Conservation (phyloP, 192 early-diverging fungal species). For the Obelidium mucronatum region DNA sequence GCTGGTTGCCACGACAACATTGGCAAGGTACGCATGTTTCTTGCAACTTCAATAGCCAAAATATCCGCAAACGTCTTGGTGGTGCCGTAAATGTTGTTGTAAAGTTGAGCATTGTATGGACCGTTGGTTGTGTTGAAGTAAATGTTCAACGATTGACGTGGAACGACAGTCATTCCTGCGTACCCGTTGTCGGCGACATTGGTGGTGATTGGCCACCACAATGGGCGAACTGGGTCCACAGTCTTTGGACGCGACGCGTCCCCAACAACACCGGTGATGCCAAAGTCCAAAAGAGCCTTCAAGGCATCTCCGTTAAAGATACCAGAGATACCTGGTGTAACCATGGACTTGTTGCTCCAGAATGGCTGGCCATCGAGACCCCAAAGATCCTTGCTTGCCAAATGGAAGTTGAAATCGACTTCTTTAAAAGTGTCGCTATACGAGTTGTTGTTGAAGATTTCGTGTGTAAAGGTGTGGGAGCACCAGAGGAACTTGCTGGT, state of each 20-base stretch:
- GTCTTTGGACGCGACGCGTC: conserved; percentile 42
- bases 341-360: too few relatives aligned
- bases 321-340: too few relatives aligned
- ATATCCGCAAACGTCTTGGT: conserved; percentile 6
- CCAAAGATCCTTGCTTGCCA: background rate
- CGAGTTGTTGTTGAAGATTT: too few relatives aligned
- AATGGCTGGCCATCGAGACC: background rate
- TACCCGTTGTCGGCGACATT: conserved; percentile 49
- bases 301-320: conserved; percentile 55
- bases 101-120: conserved; percentile 10
- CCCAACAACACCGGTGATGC: too few relatives aligned
- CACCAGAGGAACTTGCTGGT: too few relatives aligned
- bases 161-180: conserved; percentile 49
- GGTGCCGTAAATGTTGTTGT: conserved; percentile 33
- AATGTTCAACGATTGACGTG: conserved; percentile 49
- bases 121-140: conserved; percentile 47
- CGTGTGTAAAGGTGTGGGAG: too few relatives aligned
- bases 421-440: too few relatives aligned
- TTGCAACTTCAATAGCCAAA: conserved; percentile 10
- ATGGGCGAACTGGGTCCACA: conserved; percentile 30
- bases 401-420: too few relatives aligned
- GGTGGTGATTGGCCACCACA: conserved; percentile 42
- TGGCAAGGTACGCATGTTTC: conserved; percentile 9
- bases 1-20: conserved; percentile 16
- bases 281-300: too few relatives aligned